Percentiles rank a stretch among this genome's conserved stretches.
These are phyloP conservation scores for Kalanchoe fedtschenkoi DNA, from an alignment of 164 flowering plant species.

Conservation along the genomic window DNA sequence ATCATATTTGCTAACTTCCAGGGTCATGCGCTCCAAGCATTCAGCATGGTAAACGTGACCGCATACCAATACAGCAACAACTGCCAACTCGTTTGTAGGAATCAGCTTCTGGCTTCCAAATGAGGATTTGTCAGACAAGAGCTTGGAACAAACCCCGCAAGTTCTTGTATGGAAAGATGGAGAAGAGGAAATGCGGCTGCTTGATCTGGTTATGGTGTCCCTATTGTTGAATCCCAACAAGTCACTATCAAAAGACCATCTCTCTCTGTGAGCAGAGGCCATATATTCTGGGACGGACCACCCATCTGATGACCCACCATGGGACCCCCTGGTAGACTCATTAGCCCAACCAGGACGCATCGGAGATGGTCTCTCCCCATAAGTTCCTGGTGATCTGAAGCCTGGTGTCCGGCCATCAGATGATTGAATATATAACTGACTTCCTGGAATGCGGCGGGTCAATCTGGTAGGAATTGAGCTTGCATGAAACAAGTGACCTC, in stretches of 20 bases:
- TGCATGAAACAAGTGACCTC: constrained; percentile 21
- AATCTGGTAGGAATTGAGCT: constrained; percentile 41
- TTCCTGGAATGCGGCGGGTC: constrained; percentile 41
- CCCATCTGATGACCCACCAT: constrained; percentile 69
- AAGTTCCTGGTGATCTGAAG: constrained; percentile 47
- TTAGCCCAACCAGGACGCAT: constrained; percentile 34
- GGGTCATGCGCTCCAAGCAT: constrained; percentile 75
- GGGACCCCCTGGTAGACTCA: constrained; percentile 47
- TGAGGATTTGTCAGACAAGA: constrained; percentile 55
- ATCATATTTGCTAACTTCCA: constrained; percentile 61
- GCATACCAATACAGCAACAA: constrained; percentile 68
- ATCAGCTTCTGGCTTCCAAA: constrained; percentile 40
- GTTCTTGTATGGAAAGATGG: constrained; percentile 45
- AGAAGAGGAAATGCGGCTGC: constrained; percentile 33
- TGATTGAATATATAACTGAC: constrained; percentile 34
- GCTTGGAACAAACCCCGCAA: constrained; percentile 77
- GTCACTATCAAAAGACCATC: constrained; percentile 88
- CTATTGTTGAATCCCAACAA: constrained; percentile 24
- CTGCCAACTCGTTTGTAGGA: constrained; percentile 40
- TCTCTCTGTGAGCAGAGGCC: constrained; percentile 52
- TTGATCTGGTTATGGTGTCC: constrained; percentile 43
- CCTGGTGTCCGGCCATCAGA: constrained; percentile 39
- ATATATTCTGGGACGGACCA: constrained; percentile 83
- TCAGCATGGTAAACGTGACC: constrained; percentile 93
- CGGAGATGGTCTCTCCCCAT: constrained; percentile 47